Evolutionary conservation across 129 eudicot species (phyloP).

Genomic region (Daucus carota): DH1_v3.0 NC_030385.2:2155001-2155500

Average conservation of each 20-base stretch:
- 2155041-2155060: conserved; percentile 33
- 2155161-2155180: conserved; percentile 45
- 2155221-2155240: conserved; percentile 35
- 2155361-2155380: conserved; percentile 62
- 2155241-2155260: conserved; percentile 44
- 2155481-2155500: conserved; percentile 47
- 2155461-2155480: conserved; percentile 75
- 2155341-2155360: conserved; percentile 38
- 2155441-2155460: conserved; percentile 76
- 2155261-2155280: conserved; percentile 36
- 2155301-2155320: conserved; percentile 76
- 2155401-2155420: conserved; percentile 45
- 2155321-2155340: conserved; percentile 59
- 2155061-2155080: conserved; percentile 32
- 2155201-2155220: conserved; percentile 44
- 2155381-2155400: conserved; percentile 43
- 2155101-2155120: conserved; percentile 73
- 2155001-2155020: conserved; percentile 50
- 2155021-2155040: conserved; percentile 52
- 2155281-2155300: conserved; percentile 54
- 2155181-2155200: conserved; percentile 64
- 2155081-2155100: conserved; percentile 60
- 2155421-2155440: conserved; percentile 58
- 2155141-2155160: conserved; percentile 45
- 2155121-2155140: conserved; percentile 20